Conservation (phyloP, 352 stramenopile species). For the Plasmopara viticola region DNA sequence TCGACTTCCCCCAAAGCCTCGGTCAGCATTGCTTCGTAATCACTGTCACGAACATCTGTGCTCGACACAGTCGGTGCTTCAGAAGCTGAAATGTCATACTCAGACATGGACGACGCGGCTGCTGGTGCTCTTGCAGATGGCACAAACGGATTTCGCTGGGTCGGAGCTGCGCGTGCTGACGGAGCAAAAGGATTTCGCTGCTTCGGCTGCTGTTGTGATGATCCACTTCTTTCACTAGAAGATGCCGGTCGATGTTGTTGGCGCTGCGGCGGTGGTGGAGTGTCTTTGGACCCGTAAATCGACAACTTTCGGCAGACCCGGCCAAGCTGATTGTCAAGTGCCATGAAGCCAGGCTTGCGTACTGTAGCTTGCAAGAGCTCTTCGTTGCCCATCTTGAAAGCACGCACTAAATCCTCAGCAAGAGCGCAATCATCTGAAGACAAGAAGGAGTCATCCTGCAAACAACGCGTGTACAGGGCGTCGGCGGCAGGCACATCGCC, state of each 20-base stretch:
- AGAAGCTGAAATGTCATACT: constrained; percentile 23
- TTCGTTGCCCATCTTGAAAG: constrained; percentile 75
- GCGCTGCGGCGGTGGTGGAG: constrained; percentile 11
- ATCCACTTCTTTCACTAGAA: constrained; percentile 10
- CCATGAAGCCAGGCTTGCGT: constrained; percentile 67
- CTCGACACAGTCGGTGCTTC: constrained; percentile 11
- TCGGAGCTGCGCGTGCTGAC: constrained; percentile 13
- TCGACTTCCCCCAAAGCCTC: constrained; percentile 26
- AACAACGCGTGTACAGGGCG: constrained; percentile 63
- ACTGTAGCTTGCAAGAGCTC: constrained; percentile 65
- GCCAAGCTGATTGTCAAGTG: constrained; percentile 74
- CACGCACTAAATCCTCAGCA: constrained; percentile 66
- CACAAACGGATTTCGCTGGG: constrained; percentile 35
- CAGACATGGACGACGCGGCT: constrained; percentile 12
- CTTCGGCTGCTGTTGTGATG: constrained; percentile 21
- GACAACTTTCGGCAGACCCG: constrained; percentile 62
- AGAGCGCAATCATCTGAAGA: constrained; percentile 70
- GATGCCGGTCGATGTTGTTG: constrained; percentile 19
- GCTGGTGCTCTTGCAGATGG: constrained; percentile 20
- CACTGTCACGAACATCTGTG: constrained; percentile 23
- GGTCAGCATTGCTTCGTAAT: constrained; percentile 28
- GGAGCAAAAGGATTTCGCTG: constrained; percentile 27
- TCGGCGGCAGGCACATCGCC: constrained; percentile 71
- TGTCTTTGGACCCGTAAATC: constrained; percentile 35
- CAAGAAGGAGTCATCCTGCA: constrained; percentile 73